Conservation (phyloP, 2,329 filamentous ascomycete genomes). For the Aphanocladium album region DNA sequence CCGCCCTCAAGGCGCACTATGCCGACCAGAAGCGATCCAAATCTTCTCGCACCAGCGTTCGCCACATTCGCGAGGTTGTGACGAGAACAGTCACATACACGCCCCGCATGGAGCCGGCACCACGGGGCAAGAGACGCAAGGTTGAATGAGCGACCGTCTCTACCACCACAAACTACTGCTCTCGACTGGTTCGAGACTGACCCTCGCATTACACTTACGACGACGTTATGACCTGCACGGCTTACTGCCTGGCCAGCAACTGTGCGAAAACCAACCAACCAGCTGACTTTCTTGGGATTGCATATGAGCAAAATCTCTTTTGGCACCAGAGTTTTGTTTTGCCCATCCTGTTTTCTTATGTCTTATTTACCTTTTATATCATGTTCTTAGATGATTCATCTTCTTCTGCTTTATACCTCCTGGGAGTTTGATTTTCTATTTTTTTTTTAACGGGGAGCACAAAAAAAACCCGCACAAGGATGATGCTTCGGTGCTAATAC, state of each 20-base stretch:
- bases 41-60: slow-evolving; percentile 55
- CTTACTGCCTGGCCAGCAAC: slow-evolving; percentile 9
- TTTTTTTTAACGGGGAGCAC: background rate
- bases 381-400: slow-evolving; percentile 3
- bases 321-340: slow-evolving; percentile 13
- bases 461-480: background rate
- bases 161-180: background rate
- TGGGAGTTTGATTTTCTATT: slow-evolving; percentile 1
- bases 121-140: slow-evolving; percentile 89
- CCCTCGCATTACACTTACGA: background rate
- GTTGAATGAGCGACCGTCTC: slow-evolving; percentile 32
- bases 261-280: background rate
- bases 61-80: slow-evolving; percentile 80
- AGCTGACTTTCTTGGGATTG: slow-evolving; percentile 11
- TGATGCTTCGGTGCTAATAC: slow-evolving; percentile 12
- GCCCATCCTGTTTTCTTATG: slow-evolving; percentile 3
- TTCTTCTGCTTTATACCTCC: slow-evolving; percentile 7
- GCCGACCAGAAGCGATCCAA: slow-evolving; percentile 55
- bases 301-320: slow-evolving; percentile 11
- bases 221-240: slow-evolving; percentile 7
- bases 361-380: background rate
- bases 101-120: slow-evolving; percentile 78
- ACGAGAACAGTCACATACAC: slow-evolving; percentile 94
- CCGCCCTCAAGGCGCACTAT: slow-evolving; percentile 62
- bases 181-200: slow-evolving; percentile 9